phyloP scores from a whole-genome alignment of 768 basidiomycete genomes.

The Lyophyllum shimeji region DNA sequence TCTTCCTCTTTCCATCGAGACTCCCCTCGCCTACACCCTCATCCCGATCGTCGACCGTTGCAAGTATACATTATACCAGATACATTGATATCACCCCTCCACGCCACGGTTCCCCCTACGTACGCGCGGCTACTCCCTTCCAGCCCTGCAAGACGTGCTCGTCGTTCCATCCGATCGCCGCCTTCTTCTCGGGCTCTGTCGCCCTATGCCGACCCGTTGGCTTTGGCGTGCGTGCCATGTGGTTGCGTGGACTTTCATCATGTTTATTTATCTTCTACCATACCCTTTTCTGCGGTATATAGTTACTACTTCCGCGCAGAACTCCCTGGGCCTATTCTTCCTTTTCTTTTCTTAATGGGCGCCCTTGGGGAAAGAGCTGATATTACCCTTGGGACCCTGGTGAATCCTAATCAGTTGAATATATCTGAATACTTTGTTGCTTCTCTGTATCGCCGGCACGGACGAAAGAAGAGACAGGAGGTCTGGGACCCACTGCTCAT shows the following conservation, averaged over 20 bases:
- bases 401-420: not conserved
- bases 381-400: constrained; percentile 3
- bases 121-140: constrained; percentile 5
- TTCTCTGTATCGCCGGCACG: not conserved
- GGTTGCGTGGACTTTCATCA: not conserved
- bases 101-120: constrained; percentile 9
- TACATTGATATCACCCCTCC: constrained; percentile 10
- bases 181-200: constrained; percentile 4
- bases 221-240: constrained; percentile 5
- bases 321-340: constrained; percentile 1
- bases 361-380: constrained; percentile 1
- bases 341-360: not conserved
- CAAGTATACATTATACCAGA: constrained; percentile 16
- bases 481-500: not conserved
- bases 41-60: constrained; percentile 3
- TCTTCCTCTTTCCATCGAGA: not conserved
- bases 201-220: constrained; percentile 5
- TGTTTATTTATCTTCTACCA: not conserved
- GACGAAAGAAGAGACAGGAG: not conserved
- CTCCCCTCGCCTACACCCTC: not conserved
- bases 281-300: not conserved
- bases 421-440: not conserved
- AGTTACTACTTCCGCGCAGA: not conserved
- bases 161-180: not conserved
- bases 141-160: not conserved